Conservation (phyloP, 148 eudicot genomes). For the Arbutus unedo region DNA sequence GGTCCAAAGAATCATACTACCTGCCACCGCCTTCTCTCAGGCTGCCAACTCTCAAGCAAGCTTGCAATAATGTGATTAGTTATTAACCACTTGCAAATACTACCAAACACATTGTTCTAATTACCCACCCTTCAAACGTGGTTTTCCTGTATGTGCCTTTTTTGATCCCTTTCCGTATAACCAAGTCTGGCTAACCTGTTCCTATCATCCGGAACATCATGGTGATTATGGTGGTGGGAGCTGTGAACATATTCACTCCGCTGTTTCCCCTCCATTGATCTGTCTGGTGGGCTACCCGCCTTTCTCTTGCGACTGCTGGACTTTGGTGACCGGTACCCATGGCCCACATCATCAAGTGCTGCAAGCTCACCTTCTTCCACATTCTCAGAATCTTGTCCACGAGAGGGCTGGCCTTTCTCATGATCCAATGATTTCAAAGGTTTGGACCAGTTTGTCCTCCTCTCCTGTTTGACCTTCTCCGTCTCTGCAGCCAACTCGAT, state of each 20-base stretch:
- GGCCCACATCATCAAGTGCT: conserved; percentile 47
- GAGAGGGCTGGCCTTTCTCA: conserved; percentile 40
- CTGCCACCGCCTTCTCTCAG: background rate
- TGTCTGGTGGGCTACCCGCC: conserved; percentile 60
- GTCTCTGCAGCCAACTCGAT: conserved; percentile 73
- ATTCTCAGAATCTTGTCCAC: conserved; percentile 42
- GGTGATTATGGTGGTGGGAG: conserved; percentile 26
- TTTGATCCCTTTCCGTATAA: conserved; percentile 65
- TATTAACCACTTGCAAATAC: background rate
- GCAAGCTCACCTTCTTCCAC: conserved; percentile 91
- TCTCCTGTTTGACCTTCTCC: conserved; percentile 61
- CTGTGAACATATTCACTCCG: conserved; percentile 36
- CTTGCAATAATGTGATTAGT: background rate
- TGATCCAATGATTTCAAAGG: conserved; percentile 33
- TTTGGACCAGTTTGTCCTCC: conserved; percentile 56
- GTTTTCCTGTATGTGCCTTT: conserved; percentile 62
- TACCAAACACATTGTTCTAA: background rate
- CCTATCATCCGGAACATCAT: conserved; percentile 51
- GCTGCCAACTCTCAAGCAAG: conserved; percentile 5
- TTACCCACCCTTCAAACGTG: conserved; percentile 39
- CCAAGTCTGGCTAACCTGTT: conserved; percentile 41
- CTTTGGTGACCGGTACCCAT: conserved; percentile 62
- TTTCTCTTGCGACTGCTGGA: conserved; percentile 65
- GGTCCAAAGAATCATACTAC: background rate
- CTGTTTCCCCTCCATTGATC: conserved; percentile 45